Conservation (phyloP, 495 filamentous ascomycete genomes). For the Neurospora sp. region DNA sequence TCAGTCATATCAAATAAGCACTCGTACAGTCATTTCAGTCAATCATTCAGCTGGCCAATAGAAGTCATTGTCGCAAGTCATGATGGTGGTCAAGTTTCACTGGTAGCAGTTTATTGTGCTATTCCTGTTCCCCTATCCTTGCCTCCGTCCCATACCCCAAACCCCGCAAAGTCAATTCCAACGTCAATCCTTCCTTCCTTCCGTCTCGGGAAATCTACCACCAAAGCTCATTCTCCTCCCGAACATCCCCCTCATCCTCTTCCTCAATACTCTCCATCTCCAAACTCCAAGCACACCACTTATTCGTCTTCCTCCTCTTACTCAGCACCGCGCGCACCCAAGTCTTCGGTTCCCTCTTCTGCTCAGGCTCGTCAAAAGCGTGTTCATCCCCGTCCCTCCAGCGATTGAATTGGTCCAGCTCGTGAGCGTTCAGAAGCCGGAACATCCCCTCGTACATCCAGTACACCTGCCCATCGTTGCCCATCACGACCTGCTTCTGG, state of each 20-base stretch:
- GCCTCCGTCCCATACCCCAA: neutral
- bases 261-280: neutral
- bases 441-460: neutral
- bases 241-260: neutral
- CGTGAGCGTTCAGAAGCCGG: neutral
- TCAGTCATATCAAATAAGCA: neutral
- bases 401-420: neutral
- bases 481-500: neutral
- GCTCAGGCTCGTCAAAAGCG: neutral
- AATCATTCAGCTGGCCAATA: neutral
- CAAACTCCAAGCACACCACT: neutral
- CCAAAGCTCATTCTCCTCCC: neutral
- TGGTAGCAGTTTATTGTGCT: neutral
- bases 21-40: neutral
- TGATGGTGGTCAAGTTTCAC: neutral
- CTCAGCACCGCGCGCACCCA: neutral
- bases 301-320: neutral
- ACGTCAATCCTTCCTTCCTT: neutral
- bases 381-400: neutral
- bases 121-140: neutral
- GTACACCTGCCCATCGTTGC: neutral
- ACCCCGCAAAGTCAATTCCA: neutral
- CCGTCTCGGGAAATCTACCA: neutral
- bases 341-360: neutral
- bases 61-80: neutral